Evolutionary conservation across 768 basidiomycete species (phyloP), one percentile per base, ranked within the genome.

Genomic region (Tricholoma matsutake): DNA sequence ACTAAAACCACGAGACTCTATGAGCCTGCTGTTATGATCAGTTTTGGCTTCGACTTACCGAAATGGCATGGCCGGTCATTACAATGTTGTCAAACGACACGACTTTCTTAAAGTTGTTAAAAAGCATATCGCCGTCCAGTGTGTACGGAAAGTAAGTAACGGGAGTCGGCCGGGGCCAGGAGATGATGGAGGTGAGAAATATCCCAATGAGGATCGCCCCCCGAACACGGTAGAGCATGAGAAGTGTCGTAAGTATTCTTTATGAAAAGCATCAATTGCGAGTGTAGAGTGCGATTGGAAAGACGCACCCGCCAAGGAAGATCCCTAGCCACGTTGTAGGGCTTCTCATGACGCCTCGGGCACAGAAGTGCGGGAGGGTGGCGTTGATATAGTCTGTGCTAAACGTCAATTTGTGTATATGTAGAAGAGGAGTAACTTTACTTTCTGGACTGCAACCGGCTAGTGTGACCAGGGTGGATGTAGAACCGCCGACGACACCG

Each of bases 261-360:
- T 9, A 3, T n/a, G n/a, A 11, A n/a, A 20, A 31, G 13, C 0
- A 8, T 43, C 10, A 57, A 28, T 29, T 56, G 52, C 18, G 35
- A n/a, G 6, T 49, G 32, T 2, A 63, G 52, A 25, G 45, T 10
- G 41, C 28, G 25, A 18, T 20, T 56, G 51, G 31, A 16, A 47
- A 56, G 11, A 68, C 85, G 22, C 68, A 89, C 87, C 92, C 92
- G 64, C 93, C 93, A 6, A 86, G 76, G 72, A 92, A 91, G 59
- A 94, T 83, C 35, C 93, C 93, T n/a, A 94, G 75, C 93, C 93
- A 95, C 78, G 91, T 86, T 9, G 87, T 90, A 1, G 92, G 91
- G 63, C 76, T 87, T 39, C 83, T 86, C 28, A 95, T 75, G 3
- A 91, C 87, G 41, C 82, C 84, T 13, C 76, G 70, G 3, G 74